A percentile compares a stretch with the other conserved stretches of the same genome.
Evolutionary conservation across 257 asterid species (phyloP).

Genomic region (Gentiana macrophylla): DNA sequence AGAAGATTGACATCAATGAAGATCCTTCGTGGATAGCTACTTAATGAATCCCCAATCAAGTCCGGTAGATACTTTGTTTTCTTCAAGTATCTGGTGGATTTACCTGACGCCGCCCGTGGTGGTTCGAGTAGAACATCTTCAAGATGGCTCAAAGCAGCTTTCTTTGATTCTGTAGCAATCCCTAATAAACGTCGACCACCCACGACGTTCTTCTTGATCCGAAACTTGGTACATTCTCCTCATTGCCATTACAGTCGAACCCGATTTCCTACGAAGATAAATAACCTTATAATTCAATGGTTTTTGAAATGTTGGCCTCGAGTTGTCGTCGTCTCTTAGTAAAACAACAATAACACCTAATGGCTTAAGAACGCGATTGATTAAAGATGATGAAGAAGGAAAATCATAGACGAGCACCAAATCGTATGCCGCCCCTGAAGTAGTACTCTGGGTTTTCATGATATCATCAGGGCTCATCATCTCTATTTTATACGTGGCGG

Average conservation of each 20-base stretch:
- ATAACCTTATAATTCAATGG: constrained; percentile 15
- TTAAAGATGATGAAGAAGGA: neutral
- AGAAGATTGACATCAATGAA: constrained; percentile 22
- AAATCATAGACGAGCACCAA: constrained; percentile 11
- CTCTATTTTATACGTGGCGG: constrained; percentile 8
- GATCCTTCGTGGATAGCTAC: constrained; percentile 30
- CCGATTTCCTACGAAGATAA: constrained; percentile 14
- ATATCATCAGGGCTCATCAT: constrained; percentile 9
- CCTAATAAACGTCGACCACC: constrained; percentile 6
- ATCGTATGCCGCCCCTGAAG: constrained; percentile 13
- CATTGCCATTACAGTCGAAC: constrained; percentile 18
- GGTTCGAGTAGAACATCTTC: constrained; percentile 34
- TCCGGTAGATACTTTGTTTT: constrained; percentile 31
- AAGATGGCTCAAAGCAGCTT: constrained; percentile 18
- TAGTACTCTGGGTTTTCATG: neutral
- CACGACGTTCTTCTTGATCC: neutral
- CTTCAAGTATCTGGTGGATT: constrained; percentile 20
- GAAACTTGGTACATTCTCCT: constrained; percentile 2
- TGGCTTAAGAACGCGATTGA: constrained; percentile 16
- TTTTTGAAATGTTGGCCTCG: constrained; percentile 3
- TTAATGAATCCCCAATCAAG: constrained; percentile 25
- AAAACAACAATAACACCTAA: constrained; percentile 17
- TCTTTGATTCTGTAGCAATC: constrained; percentile 9
- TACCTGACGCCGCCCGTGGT: constrained; percentile 31
- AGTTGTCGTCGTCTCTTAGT: constrained; percentile 1